phyloP scores from a whole-genome alignment of 139 green algal genomes.

The Monoraphidium neglectum region DNA sequence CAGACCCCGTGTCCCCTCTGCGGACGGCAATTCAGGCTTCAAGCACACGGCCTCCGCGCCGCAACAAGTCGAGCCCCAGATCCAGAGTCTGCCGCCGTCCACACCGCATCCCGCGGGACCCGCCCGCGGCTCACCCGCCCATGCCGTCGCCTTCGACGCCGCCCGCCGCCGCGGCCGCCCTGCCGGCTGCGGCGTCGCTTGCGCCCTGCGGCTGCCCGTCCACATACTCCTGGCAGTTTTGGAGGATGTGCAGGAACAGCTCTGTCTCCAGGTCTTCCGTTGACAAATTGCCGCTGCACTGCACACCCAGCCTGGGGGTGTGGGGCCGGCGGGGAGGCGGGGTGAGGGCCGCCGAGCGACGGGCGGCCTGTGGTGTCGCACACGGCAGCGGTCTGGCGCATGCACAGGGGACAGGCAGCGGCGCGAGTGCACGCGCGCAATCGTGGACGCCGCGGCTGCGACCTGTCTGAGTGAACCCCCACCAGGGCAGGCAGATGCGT shows the following conservation, averaged over 20 bases:
- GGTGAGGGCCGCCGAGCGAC: too few species aligned
- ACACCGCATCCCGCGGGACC: background rate
- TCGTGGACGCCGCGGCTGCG: too few species aligned
- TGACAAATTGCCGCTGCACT: conserved; percentile 57
- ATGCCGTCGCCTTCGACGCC: conserved; percentile 37
- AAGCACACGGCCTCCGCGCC: background rate
- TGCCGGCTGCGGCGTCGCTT: conserved; percentile 14
- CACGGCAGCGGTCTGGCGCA: too few species aligned
- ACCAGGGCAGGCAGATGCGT: too few species aligned
- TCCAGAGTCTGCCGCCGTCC: background rate
- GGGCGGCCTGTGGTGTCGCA: too few species aligned
- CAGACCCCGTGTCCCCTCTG: background rate
- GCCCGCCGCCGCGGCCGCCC: conserved; percentile 34
- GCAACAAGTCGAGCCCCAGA: background rate
- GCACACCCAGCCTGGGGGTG: conserved; percentile 58
- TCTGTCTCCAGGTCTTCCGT: conserved; percentile 86
- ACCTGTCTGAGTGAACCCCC: too few species aligned
- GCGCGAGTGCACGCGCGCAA: too few species aligned
- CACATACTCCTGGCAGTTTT: conserved; percentile 57
- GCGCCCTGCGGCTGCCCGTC: too few species aligned
- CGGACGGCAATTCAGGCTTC: background rate
- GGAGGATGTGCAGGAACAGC: conserved; percentile 82
- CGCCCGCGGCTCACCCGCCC: conserved; percentile 3
- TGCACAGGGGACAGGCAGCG: too few species aligned
- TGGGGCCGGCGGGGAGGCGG: too few species aligned